Evolutionary conservation across 306 rosid genomes (phyloP).

Genomic region (Neltuma alba): DNA sequence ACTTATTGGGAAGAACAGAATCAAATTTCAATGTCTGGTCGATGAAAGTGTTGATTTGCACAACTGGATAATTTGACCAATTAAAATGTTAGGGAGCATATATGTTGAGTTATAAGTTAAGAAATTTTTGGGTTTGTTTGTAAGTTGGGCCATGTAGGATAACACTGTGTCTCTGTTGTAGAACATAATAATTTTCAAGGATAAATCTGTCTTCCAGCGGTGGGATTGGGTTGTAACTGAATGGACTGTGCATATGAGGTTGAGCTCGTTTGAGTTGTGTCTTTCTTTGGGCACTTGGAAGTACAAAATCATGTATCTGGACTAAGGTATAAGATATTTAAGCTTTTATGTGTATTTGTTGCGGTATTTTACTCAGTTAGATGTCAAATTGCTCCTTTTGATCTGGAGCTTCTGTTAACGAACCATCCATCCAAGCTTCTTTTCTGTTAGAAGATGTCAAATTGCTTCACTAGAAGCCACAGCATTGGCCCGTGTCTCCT

Average conservation of each 20-base stretch:
- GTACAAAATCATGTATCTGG: background rate
- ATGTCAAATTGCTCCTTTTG: background rate
- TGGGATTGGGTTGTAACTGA: background rate
- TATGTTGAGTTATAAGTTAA: background rate
- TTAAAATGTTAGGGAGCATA: background rate
- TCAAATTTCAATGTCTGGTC: background rate
- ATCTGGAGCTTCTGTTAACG: background rate
- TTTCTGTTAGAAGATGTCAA: background rate
- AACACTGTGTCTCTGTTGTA: background rate
- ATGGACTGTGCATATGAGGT: background rate
- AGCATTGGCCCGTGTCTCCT: background rate
- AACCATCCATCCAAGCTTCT: background rate
- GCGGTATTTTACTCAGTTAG: too few relatives aligned
- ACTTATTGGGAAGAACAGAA: background rate
- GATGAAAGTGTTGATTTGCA: background rate
- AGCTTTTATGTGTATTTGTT: background rate
- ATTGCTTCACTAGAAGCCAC: background rate
- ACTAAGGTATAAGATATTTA: background rate
- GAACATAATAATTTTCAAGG: background rate
- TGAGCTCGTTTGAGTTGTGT: background rate
- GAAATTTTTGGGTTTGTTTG: background rate
- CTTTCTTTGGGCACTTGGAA: background rate
- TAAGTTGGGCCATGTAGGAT: background rate
- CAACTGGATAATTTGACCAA: background rate
- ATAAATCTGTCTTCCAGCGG: background rate